A percentile compares a stretch with the other conserved stretches of the same genome.
Conservation (phyloP, 2,329 filamentous ascomycete species). For the Clarireedia hainanense region DNA sequence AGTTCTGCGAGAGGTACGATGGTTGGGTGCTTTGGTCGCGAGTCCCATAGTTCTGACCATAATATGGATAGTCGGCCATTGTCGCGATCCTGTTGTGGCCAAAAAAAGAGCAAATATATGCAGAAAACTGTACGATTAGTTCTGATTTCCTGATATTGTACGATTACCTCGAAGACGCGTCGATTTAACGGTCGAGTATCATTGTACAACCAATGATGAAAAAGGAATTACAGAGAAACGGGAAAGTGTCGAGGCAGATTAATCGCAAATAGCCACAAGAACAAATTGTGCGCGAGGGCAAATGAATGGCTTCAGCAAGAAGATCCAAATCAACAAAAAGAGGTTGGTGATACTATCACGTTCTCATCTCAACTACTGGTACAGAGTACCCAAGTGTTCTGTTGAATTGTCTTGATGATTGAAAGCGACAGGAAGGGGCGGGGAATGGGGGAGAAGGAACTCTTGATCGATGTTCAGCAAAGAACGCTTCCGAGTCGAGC, state of each 20-base stretch:
- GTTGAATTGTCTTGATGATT: background rate
- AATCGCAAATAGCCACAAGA: background rate
- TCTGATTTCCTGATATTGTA: background rate
- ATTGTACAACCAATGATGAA: conserved; percentile 20
- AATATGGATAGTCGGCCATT: conserved; percentile 43
- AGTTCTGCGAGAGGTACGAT: conserved; percentile 21
- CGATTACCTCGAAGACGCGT: conserved; percentile 13
- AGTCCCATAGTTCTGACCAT: conserved; percentile 29
- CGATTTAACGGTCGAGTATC: conserved; percentile 17
- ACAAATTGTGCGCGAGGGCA: background rate
- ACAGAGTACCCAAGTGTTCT: background rate
- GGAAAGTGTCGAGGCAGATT: background rate
- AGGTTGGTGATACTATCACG: conserved; percentile 4
- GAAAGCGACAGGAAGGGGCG: background rate
- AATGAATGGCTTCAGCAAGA: background rate
- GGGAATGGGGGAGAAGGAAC: no score
- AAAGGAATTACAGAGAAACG: conserved; percentile 3
- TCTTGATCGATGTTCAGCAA: no score
- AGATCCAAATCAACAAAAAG: background rate
- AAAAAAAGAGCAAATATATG: background rate
- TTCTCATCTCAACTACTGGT: background rate
- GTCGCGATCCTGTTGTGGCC: conserved; percentile 5
- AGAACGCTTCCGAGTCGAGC: no score
- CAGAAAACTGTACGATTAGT: conserved; percentile 1
- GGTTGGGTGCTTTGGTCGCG: conserved; percentile 20